Base-by-base conservation (phyloP, 768 basidiomycete genomes). In the Paxillus rubicundulus region DNA sequence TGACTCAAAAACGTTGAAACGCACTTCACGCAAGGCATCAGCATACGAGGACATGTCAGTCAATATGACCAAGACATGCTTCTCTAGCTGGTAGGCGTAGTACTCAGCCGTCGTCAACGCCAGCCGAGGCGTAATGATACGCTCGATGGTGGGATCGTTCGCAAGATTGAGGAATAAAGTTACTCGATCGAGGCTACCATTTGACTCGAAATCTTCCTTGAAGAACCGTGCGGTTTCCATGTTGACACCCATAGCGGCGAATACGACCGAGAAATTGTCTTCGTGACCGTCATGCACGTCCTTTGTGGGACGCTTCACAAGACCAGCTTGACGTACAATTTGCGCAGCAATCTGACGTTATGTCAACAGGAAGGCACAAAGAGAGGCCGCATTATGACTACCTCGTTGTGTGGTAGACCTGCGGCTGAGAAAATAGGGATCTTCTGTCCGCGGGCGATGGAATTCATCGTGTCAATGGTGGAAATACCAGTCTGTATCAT, bases 401-500 rank as follows among this genome's bases (percentile, higher is more conserved):
- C 95, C 78, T 98, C 94, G 72, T 99, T 98, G 76, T 99, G 97
- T 38, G 97, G 97, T 44, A 99, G 79, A 80, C 97, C 95, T 52
- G 97, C 93, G 42, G 97, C 97, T 45, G 94, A 98, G 79, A 99
- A 99, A 69, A 99, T 99, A 55, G 97, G 97, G 60, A 99, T 98
- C 83, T 99, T 99, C 74, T 99, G 97, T 12, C 97, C 97, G 75
- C 97, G 93, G 55, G 97, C 97, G 68, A 99, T 99, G 52, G 96
- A 96, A 75, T 99, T 95, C 93, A 96, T 96, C 39, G 84, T 84
- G 69, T 96, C 93, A 66, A 96, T 95, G 21, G 97, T 99, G 40
- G 97, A 99, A 65, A 98, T 98, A 73, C 97, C 97, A 33, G 97
- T 99, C 73, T 99, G 97, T 58, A 99, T 98, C 97, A 99, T 99